Evolutionary conservation across 2,329 filamentous ascomycete species (phyloP), one percentile per base, ranked within the genome.

Genomic region (Aspergillus intermedius): DNA sequence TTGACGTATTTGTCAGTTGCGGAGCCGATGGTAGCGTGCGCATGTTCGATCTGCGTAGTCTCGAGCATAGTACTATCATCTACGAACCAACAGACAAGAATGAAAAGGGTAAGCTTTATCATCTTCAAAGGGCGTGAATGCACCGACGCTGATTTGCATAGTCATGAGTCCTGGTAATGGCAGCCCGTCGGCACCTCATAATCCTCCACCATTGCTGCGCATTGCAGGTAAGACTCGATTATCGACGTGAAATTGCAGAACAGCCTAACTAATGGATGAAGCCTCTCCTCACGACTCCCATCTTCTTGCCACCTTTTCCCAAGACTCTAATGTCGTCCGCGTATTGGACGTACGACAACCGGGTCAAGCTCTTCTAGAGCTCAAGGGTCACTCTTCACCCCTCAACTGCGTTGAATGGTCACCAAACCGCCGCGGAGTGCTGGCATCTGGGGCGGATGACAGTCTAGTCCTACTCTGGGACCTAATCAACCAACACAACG

Each of bases 51-150:
- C 76, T 98, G 52, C 83, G 93, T 63, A 97, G 91, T 68, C 74
- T 98, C 46, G 93, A 98, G 67, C 93, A 98, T 68, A 96, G 91
- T 57, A 98, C 93, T 45, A 98, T 98, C 67, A 98, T 98, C 55
- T 98, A 98, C 67, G 93, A 98, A 69, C 93, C 93, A 4, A 91
- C 88, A 0, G 87, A 90, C 57, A 96, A 96, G 72, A 84, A 86
- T 19, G 76, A 78, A 45, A 74, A 73, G 75, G 79, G 87, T 89
- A 74, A 56, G 73, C 64, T 7, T 41, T 22, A 25, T 37, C 5
- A 13, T 7, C 10, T 44, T 10, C 17, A 9, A n/a, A 15, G 3
- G 5, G 5, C 6, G 5, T 13, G 6, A 12, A 8, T 3, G 34
- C 34, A 37, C 17, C 5, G 7, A 0, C 37, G 17, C 49, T 55